phyloP scores from a whole-genome alignment of 2,329 filamentous ascomycete genomes.

The Trichophyton rubrum region DNA sequence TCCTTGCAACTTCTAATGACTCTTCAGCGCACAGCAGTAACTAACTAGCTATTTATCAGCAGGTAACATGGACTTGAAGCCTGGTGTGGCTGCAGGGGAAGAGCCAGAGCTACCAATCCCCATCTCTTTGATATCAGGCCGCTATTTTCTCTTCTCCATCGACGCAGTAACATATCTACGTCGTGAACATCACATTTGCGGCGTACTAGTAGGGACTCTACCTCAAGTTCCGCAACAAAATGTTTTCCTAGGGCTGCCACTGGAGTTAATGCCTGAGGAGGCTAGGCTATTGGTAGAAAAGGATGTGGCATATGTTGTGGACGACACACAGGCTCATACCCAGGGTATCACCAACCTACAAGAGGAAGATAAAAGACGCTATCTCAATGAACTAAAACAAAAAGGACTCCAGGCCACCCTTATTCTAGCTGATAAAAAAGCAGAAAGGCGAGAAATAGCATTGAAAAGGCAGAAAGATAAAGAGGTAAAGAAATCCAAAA shows the following conservation, averaged over 20 bases:
- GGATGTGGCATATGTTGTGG: constrained; percentile 63
- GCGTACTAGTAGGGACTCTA: constrained; percentile 72
- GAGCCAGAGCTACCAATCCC: constrained; percentile 48
- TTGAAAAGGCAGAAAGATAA: constrained; percentile 37
- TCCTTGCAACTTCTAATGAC: constrained; percentile 8
- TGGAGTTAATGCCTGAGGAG: constrained; percentile 87
- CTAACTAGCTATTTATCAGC: not conserved
- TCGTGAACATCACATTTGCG: constrained; percentile 69
- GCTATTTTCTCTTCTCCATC: constrained; percentile 83
- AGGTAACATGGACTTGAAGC: not conserved
- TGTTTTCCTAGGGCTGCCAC: constrained; percentile 74
- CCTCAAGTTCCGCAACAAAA: constrained; percentile 93
- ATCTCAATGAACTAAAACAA: constrained; percentile 45
- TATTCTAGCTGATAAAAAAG: constrained; percentile 36
- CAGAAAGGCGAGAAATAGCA: constrained; percentile 38
- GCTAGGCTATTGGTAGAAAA: constrained; percentile 67
- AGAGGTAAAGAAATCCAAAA: constrained; percentile 14
- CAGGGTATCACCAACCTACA: constrained; percentile 48
- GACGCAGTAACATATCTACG: constrained; percentile 67
- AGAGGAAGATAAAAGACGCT: constrained; percentile 47
- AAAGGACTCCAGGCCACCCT: constrained; percentile 41
- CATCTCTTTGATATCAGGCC: constrained; percentile 66
- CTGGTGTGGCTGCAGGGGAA: constrained; percentile 15
- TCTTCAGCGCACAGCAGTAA: constrained; percentile 6
- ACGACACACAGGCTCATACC: constrained; percentile 62